Percentiles rank a stretch among this genome's conserved stretches.
These are phyloP conservation scores for Leccinum pachyderme DNA, from an alignment of 1,284 basidiomycete species.

Conservation along the genomic window DNA sequence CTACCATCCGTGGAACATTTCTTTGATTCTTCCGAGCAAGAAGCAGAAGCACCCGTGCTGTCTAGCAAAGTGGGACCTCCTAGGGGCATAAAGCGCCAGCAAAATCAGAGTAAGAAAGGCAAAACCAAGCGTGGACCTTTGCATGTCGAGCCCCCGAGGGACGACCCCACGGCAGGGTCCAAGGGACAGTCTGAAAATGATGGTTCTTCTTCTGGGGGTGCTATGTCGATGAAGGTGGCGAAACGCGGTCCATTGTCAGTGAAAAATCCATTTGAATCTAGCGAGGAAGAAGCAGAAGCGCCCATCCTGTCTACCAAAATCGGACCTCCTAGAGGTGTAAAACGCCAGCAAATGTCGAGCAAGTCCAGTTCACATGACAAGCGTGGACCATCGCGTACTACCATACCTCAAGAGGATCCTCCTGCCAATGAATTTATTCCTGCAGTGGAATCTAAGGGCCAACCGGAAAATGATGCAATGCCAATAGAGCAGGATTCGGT, in stretches of 20 bases:
- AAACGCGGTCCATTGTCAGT: not conserved
- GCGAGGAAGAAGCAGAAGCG: constrained; percentile 5
- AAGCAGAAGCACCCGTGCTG: not conserved
- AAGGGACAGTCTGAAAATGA: not conserved
- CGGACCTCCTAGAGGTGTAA: constrained; percentile 29
- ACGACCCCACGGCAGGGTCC: not conserved
- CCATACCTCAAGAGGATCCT: constrained; percentile 1
- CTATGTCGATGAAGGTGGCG: not conserved
- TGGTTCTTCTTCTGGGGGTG: not conserved
- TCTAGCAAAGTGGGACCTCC: constrained; percentile 30
- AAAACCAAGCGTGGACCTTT: not conserved
- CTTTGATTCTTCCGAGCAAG: constrained; percentile 1
- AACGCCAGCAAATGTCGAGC: constrained; percentile 8
- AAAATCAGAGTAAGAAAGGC: not conserved
- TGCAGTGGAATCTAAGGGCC: not conserved
- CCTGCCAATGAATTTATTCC: not conserved
- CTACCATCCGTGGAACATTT: not conserved
- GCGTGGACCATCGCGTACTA: not conserved
- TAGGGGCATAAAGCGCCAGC: constrained; percentile 19
- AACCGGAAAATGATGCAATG: not conserved
- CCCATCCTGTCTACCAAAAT: constrained; percentile 12
- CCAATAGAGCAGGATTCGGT: not conserved
- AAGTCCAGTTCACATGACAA: not conserved
- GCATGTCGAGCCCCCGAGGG: not conserved
- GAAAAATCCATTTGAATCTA: not conserved